Conservation (phyloP, 495 filamentous ascomycete species). For the Annulohypoxylon stygium region DNA sequence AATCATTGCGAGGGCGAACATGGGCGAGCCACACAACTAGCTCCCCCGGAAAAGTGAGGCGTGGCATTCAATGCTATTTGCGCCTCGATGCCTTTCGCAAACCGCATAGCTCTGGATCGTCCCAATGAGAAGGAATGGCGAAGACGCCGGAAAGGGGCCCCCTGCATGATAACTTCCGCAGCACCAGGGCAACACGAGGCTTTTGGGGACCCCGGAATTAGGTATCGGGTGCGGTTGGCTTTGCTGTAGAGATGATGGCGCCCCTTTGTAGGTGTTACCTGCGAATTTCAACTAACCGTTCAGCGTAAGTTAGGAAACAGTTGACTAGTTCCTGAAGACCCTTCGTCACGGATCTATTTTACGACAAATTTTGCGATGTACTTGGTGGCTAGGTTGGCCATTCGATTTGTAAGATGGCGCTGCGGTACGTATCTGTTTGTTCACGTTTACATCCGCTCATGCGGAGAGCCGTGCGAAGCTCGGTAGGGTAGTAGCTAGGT, state of each 20-base stretch:
- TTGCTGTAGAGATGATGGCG: conserved; percentile 10
- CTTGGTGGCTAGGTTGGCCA: neutral
- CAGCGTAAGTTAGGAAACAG: conserved; percentile 42
- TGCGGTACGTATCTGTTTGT: conserved; percentile 27
- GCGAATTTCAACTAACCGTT: conserved; percentile 34
- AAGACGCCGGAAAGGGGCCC: conserved; percentile 28
- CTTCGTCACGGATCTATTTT: conserved; percentile 1
- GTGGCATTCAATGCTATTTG: conserved; percentile 22
- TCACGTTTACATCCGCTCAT: conserved; percentile 46
- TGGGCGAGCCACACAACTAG: conserved; percentile 24
- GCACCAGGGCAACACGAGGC: conserved; percentile 34
- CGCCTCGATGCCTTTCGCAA: conserved; percentile 38
- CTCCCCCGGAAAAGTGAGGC: conserved; percentile 41
- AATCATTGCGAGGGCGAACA: conserved; percentile 26
- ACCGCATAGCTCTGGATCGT: conserved; percentile 31
- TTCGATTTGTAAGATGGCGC: neutral
- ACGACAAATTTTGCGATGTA: neutral
- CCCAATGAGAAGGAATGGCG: conserved; percentile 35
- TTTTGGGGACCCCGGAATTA: conserved; percentile 22
- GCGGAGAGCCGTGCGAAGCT: conserved; percentile 39
- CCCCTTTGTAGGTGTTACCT: conserved; percentile 28
- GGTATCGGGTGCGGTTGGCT: conserved; percentile 21
- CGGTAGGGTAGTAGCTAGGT: conserved; percentile 22
- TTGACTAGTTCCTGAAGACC: neutral
- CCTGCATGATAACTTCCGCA: conserved; percentile 45